A percentile compares a stretch with the other conserved stretches of the same genome.
Evolutionary conservation across 1,284 basidiomycete genomes (phyloP).

Genomic region (Clitocybe nebularis): DNA sequence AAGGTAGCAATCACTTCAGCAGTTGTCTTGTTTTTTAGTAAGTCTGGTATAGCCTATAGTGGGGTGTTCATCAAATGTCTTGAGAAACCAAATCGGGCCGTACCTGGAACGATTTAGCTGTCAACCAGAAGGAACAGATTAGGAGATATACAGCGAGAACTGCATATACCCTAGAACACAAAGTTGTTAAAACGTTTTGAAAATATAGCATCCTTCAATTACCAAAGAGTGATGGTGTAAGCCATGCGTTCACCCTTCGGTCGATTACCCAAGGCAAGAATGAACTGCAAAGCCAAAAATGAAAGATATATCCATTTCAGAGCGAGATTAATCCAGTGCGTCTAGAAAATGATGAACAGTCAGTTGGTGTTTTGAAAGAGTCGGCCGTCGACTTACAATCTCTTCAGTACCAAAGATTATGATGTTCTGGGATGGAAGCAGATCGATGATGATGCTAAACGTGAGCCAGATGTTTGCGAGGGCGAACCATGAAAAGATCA

Average conservation of each 20-base stretch:
- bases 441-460: constrained; percentile 93
- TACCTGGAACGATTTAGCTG: constrained; percentile 73
- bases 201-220: constrained; percentile 1
- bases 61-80: constrained; percentile 4
- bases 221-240: constrained; percentile 82
- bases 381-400: constrained; percentile 45
- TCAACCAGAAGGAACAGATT: constrained; percentile 83
- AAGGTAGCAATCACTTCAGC: constrained; percentile 49
- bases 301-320: constrained; percentile 88
- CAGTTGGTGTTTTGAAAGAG: not conserved
- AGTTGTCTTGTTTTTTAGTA: constrained; percentile 46
- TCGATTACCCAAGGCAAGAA: constrained; percentile 92
- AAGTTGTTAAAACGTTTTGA: constrained; percentile 20
- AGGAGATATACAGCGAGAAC: constrained; percentile 78
- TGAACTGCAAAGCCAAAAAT: constrained; percentile 84
- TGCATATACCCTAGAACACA: constrained; percentile 64
- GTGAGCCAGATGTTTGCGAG: constrained; percentile 94
- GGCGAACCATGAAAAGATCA: constrained; percentile 90
- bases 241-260: constrained; percentile 90
- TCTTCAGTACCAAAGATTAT: constrained; percentile 66
- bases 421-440: constrained; percentile 66
- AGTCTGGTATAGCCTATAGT: constrained; percentile 51
- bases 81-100: constrained; percentile 18
- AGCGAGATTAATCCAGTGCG: constrained; percentile 85
- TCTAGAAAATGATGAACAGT: constrained; percentile 41